Conservation (phyloP, 179 eudicot species). For the Heliamphora pulchella region DNA sequence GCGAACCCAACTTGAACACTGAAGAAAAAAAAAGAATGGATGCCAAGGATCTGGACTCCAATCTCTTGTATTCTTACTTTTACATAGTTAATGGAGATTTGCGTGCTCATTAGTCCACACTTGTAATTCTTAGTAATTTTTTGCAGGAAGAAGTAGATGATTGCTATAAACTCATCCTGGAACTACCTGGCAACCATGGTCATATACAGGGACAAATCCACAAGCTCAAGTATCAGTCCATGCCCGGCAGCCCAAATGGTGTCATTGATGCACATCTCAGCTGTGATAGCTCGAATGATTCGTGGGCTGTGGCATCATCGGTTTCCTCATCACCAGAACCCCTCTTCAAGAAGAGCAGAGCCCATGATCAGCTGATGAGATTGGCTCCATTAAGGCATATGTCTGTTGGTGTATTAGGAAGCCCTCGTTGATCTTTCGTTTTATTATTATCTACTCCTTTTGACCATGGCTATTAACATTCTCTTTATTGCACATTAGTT, state of each 20-base stretch:
- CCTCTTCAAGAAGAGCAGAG: slow-evolving; percentile 30
- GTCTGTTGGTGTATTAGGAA: slow-evolving; percentile 39
- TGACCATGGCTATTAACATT: too few relatives aligned
- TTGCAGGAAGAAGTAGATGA: slow-evolving; percentile 57
- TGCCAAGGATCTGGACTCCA: too few relatives aligned
- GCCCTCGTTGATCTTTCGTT: slow-evolving; percentile 34
- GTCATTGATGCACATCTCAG: slow-evolving; percentile 41
- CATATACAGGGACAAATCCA: background rate
- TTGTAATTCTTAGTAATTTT: background rate
- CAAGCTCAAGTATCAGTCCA: slow-evolving; percentile 38
- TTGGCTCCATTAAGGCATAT: slow-evolving; percentile 38
- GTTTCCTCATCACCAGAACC: slow-evolving; percentile 23
- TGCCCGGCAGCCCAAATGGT: slow-evolving; percentile 52
- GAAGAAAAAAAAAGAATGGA: too few relatives aligned
- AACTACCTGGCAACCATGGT: slow-evolving; percentile 17
- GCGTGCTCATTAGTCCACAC: too few relatives aligned
- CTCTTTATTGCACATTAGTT: background rate
- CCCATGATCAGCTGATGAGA: slow-evolving; percentile 33
- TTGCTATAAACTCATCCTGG: slow-evolving; percentile 49
- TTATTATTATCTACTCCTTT: background rate
- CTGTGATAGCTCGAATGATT: slow-evolving; percentile 37
- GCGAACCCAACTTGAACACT: too few relatives aligned
- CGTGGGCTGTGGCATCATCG: slow-evolving; percentile 21
- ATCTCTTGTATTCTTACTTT: too few relatives aligned
- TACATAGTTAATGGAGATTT: too few relatives aligned